These are phyloP conservation scores for Barnettozyma hawaiiensis DNA, from an alignment of 1,139 yeast species.

Conservation along the genomic window DNA sequence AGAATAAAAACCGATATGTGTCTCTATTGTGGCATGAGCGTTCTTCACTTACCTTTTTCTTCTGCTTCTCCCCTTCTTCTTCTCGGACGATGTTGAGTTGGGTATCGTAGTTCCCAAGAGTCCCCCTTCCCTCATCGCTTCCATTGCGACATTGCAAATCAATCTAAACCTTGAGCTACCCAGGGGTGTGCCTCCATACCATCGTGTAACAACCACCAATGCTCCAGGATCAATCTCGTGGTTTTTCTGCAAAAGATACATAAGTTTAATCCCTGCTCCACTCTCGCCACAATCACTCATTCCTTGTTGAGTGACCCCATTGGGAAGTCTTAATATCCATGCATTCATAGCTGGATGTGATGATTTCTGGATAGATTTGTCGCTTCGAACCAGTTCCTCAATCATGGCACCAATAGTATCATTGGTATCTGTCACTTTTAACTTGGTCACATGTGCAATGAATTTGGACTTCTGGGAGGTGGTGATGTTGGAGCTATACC, in stretches of 20 bases:
- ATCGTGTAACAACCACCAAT: slow-evolving; percentile 57
- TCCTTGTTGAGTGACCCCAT: slow-evolving; percentile 37
- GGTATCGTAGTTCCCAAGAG: neutral
- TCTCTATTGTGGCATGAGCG: neutral
- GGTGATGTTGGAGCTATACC: slow-evolving; percentile 4
- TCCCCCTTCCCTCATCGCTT: slow-evolving; percentile 30
- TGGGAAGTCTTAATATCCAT: slow-evolving; percentile 47
- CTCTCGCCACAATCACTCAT: slow-evolving; percentile 59
- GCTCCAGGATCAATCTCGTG: slow-evolving; percentile 40
- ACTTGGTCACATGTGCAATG: slow-evolving; percentile 47
- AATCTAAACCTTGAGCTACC: slow-evolving; percentile 63
- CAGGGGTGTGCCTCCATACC: slow-evolving; percentile 68
- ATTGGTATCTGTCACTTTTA: slow-evolving; percentile 34
- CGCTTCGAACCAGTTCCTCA: slow-evolving; percentile 34
- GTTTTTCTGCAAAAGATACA: slow-evolving; percentile 42
- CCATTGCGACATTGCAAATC: slow-evolving; percentile 48
- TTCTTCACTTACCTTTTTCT: neutral
- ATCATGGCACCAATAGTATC: slow-evolving; percentile 28
- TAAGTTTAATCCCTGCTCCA: slow-evolving; percentile 54
- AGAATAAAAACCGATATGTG: too few relatives aligned
- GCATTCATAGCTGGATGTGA: slow-evolving; percentile 66
- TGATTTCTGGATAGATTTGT: slow-evolving; percentile 44
- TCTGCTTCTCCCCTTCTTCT: neutral
- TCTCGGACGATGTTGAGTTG: neutral
- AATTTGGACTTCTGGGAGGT: slow-evolving; percentile 49